A percentile compares a stretch with the other conserved stretches of the same genome.
Evolutionary conservation across 2,329 filamentous ascomycete species (phyloP).

Genomic region (Hypoxylon sp.): DNA sequence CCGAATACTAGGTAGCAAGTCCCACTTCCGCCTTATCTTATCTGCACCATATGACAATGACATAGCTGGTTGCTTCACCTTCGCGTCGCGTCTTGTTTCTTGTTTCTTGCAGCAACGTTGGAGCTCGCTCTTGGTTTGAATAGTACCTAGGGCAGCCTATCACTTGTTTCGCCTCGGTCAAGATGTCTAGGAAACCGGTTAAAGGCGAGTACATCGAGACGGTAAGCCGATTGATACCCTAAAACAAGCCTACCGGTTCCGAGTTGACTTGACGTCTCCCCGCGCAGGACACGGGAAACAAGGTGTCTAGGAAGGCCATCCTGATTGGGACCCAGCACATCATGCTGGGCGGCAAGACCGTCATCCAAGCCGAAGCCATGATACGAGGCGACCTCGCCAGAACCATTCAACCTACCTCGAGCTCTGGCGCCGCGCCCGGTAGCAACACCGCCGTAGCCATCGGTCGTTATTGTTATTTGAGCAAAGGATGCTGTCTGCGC

Average conservation of each 20-base stretch:
- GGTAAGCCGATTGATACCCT: slow-evolving; percentile 61
- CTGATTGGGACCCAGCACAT: slow-evolving; percentile 98
- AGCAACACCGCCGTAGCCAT: slow-evolving; percentile 82
- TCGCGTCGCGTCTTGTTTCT: slow-evolving; percentile 8
- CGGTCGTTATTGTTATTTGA: slow-evolving; percentile 91
- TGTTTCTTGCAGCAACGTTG: background rate
- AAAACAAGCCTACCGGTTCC: background rate
- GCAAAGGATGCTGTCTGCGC: slow-evolving; percentile 80
- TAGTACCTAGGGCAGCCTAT: background rate
- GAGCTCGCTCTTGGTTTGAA: background rate
- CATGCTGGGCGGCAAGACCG: slow-evolving; percentile 94
- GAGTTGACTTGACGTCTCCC: background rate
- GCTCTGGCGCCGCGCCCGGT: slow-evolving; percentile 56
- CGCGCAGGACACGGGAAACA: slow-evolving; percentile 92
- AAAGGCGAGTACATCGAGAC: slow-evolving; percentile 98
- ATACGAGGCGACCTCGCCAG: slow-evolving; percentile 89
- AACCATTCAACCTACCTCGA: slow-evolving; percentile 61
- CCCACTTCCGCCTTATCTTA: background rate
- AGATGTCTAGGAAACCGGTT: slow-evolving; percentile 79
- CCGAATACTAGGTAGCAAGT: background rate
- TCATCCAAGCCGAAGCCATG: slow-evolving; percentile 95
- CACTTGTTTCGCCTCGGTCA: slow-evolving; percentile 43
- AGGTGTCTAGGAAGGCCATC: slow-evolving; percentile 91
- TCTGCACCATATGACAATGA: background rate
- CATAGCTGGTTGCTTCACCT: background rate